Evolutionary conservation across 75 land plant genomes (phyloP).

Genomic region (Ceratopteris richardii): DNA sequence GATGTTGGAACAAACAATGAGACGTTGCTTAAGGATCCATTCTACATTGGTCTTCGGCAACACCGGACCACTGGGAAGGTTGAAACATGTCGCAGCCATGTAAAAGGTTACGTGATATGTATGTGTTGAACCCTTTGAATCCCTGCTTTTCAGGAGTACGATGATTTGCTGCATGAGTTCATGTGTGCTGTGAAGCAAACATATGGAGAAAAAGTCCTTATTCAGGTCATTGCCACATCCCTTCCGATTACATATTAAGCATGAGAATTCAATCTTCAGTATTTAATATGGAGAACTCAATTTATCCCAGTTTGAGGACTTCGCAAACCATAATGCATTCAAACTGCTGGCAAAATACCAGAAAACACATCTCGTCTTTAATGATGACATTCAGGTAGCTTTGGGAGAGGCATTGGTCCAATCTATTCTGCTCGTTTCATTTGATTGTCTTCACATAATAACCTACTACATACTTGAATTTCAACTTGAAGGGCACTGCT

Average conservation of each 20-base stretch:
- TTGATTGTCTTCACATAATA: not conserved
- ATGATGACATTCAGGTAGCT: slow-evolving; percentile 89
- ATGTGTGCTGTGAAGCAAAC: slow-evolving; percentile 66
- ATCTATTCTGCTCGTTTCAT: not conserved
- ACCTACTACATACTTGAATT: too few species aligned
- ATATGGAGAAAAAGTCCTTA: slow-evolving; percentile 60
- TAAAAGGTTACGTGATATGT: too few species aligned
- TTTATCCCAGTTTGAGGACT: slow-evolving; percentile 76
- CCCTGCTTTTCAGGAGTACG: slow-evolving; percentile 73
- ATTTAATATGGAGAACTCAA: too few species aligned
- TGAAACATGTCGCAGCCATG: too few species aligned
- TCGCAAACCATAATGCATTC: slow-evolving; percentile 57
- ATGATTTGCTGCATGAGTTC: slow-evolving; percentile 61
- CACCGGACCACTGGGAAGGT: slow-evolving; percentile 80
- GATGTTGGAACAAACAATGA: slow-evolving; percentile 98
- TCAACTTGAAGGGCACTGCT: slow-evolving; percentile 81
- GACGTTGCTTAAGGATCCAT: slow-evolving; percentile 65
- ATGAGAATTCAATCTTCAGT: too few species aligned
- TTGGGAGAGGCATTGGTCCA: not conserved
- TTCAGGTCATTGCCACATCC: slow-evolving; percentile 57
- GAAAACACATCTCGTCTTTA: slow-evolving; percentile 70
- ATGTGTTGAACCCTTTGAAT: too few species aligned
- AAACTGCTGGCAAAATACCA: slow-evolving; percentile 58
- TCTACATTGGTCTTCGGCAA: slow-evolving; percentile 77
- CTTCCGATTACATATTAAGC: too few species aligned